Evolutionary conservation across 1,284 basidiomycete species (phyloP), one percentile per base, ranked within the genome.

Genomic region (Mycosarcoma maydis): DNA sequence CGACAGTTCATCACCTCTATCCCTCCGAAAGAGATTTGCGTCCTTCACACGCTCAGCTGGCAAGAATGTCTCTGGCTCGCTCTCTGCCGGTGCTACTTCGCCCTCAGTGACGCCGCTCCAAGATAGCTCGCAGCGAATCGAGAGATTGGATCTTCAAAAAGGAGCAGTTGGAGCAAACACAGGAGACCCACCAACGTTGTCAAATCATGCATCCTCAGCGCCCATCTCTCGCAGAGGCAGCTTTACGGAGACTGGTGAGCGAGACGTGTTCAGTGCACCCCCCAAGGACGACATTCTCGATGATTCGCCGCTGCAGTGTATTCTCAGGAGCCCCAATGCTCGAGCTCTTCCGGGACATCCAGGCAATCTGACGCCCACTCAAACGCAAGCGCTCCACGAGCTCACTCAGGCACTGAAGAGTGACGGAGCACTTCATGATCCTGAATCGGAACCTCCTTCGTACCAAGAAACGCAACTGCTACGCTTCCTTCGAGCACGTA

Each of bases 401-500:
- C 60, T 80, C 2, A 55, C 52, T 5, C 6, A 33, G 11, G 27
- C 38, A 16, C 59, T 79, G 10, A 36, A 39, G n/a, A 49, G 49
- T 13, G 61, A 67, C 10, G 72, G 64, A 9, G 59, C 51, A 7
- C 38, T 79, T 2, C 43, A 55, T 13, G 29, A 53, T 4, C 23
- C 46, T 20, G 58, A 64, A 17, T 44, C 66, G 0, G 46, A 68
- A 37, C 48, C 66, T 3, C 58, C 73, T 0, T 50, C 54, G 0
- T 66, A 72, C 33, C 70, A 69, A 23, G 62, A 73, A 4, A 68
- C 61, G 5, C 72, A 76, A 33, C 58, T 77, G 17, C 47, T 77
- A 29, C 72, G 79, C 27, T 81, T 77, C 57, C 66, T 81, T 11
- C 68, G 79, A 2, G 79, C 79, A 2, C 65, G 79, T 6, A 54